Evolutionary conservation across 2,329 filamentous ascomycete genomes (phyloP).

Genomic region (Pseudocercospora fijiensis): DNA sequence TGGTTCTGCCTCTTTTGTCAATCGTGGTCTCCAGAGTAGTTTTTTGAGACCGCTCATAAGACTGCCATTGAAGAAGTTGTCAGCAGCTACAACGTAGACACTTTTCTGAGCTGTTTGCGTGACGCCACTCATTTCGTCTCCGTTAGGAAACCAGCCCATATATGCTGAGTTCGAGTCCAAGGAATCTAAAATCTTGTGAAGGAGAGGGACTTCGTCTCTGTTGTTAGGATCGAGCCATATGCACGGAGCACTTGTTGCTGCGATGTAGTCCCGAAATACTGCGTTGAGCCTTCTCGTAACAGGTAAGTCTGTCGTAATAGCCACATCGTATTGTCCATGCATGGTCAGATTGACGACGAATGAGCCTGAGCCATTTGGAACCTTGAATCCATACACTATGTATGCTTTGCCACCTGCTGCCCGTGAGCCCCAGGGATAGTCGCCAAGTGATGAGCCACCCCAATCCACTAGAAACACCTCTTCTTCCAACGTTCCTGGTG

Average conservation of each 20-base stretch:
- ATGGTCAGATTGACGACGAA: not conserved
- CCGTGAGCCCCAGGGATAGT: slow-evolving; percentile 7
- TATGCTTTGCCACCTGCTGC: not conserved
- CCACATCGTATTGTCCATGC: slow-evolving; percentile 1
- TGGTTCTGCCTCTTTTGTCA: not conserved
- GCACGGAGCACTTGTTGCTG: slow-evolving; percentile 6
- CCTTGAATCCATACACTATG: not conserved
- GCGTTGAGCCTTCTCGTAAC: not conserved
- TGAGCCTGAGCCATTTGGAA: not conserved
- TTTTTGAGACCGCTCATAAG: slow-evolving; percentile 8
- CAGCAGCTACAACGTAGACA: slow-evolving; percentile 8
- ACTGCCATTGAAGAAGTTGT: slow-evolving; percentile 12
- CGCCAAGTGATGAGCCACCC: slow-evolving; percentile 2
- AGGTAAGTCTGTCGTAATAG: not conserved
- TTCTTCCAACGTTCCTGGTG: slow-evolving; percentile 1
- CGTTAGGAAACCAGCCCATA: slow-evolving; percentile 13
- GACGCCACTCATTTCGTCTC: slow-evolving; percentile 10
- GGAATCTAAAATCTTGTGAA: not conserved
- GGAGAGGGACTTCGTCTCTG: slow-evolving; percentile 4
- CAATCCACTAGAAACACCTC: not conserved
- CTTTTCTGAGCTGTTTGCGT: slow-evolving; percentile 4
- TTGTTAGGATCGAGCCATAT: slow-evolving; percentile 15
- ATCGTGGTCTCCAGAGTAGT: not conserved
- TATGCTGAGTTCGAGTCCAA: slow-evolving; percentile 10
- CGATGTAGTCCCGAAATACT: slow-evolving; percentile 10